phyloP scores from a whole-genome alignment of 306 rosid genomes.

The Castanea mollissima region DNA sequence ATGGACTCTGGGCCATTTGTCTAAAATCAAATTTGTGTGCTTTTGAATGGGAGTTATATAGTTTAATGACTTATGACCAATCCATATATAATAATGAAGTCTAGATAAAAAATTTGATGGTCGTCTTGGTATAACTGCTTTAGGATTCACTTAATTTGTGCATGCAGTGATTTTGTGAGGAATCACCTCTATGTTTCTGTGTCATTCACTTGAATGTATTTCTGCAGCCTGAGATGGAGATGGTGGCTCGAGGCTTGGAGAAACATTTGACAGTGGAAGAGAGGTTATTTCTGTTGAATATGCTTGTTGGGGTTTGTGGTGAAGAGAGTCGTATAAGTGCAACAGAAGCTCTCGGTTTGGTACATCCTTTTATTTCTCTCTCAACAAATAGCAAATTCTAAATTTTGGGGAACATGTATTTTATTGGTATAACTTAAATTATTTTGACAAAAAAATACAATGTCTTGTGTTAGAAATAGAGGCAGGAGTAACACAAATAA shows the following conservation, averaged over 20 bases:
- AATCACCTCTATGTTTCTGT: neutral
- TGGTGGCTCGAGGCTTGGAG: slow-evolving; percentile 82
- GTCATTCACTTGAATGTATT: neutral
- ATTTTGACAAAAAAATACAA: neutral
- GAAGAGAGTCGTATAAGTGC: slow-evolving; percentile 59
- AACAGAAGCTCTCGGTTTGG: slow-evolving; percentile 90
- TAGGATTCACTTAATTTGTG: neutral
- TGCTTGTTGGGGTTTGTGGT: slow-evolving; percentile 57
- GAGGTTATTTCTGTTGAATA: slow-evolving; percentile 65
- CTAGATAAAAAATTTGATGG: neutral
- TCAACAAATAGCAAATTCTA: neutral
- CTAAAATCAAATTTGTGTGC: neutral
- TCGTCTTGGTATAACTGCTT: neutral
- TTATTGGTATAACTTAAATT: neutral
- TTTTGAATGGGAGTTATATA: neutral
- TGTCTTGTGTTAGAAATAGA: neutral
- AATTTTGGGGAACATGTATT: neutral
- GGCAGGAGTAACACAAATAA: neutral
- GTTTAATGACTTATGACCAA: neutral
- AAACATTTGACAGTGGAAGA: slow-evolving; percentile 76
- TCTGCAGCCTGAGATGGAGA: slow-evolving; percentile 94
- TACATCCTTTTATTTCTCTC: slow-evolving; percentile 21
- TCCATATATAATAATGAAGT: neutral
- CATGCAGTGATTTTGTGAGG: neutral
- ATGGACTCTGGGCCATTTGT: neutral